Evolutionary conservation across 2,329 filamentous ascomycete species (phyloP), one percentile per base, ranked within the genome.

Genomic region (Aureobasidium sp.): DNA sequence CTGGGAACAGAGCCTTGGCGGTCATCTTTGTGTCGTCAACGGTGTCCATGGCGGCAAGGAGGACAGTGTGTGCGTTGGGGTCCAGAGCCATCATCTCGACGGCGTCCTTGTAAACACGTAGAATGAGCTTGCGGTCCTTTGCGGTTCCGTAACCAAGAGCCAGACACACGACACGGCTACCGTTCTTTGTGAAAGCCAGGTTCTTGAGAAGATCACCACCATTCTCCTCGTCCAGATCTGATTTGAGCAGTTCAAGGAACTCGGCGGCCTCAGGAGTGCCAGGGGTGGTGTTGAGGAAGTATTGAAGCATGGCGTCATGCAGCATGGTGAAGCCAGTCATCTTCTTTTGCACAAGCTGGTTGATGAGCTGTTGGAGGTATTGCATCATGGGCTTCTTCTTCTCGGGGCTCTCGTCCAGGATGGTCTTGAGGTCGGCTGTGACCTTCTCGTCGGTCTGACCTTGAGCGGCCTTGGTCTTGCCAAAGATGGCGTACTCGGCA

Each of bases 271-370:
- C 93, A 63, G 90, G 86, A 48, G 87, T 90, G 3, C 88, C 91
- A 5, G 84, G 79, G 66, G 88, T 87, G 51, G 87, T 85, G 69
- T 89, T 93, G 59, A 91, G 78, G 76, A 93, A 97, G 76, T 97
- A 99, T 73, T 99, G 93, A 64, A 97, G 80, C 92, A 99, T 96
- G 55, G 94, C 94, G 70, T 97, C 94, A 75, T 99, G 95, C 22
- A 99, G 84, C 83, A 99, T 95, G 2, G 93, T 97, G 77, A 99
- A 97, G 11, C 91, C 93, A 0, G 91, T 95, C 77, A 94, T 87
- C 77, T 94, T 94, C 84, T 99, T 99, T 77, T 99, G 92, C 52
- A 97, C 84, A 45, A 99, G 83, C 65, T 88, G 86, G 76, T 97
- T 96, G 79, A 96, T 94, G 77, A 96, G 84, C 67, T 90, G 88